phyloP scores from a whole-genome alignment of 2,329 filamentous ascomycete species.

The Apiospora sp. region DNA sequence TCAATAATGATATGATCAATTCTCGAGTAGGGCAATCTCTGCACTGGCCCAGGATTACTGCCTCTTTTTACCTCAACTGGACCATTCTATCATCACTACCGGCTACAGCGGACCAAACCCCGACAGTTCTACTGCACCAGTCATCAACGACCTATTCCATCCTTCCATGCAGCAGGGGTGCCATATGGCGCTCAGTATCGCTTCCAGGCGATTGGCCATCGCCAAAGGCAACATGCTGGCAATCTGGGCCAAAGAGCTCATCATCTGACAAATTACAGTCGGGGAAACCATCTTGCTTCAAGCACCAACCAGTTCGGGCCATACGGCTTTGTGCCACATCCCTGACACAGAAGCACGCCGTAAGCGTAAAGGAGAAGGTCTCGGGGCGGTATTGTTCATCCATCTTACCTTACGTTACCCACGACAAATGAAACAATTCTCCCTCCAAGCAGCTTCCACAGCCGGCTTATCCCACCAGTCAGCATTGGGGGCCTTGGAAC shows the following conservation, averaged over 20 bases:
- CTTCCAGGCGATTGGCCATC: not conserved
- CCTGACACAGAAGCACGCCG: not conserved
- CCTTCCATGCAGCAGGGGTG: not conserved
- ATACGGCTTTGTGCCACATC: constrained; percentile 17
- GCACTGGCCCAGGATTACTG: not conserved
- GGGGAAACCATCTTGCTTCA: not conserved
- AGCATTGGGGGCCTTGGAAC: constrained; percentile 4
- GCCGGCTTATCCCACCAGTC: not conserved
- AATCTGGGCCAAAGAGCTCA: not conserved
- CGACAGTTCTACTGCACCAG: not conserved
- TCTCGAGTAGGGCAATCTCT: not conserved
- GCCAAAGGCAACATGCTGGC: not conserved
- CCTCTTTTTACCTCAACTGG: not conserved
- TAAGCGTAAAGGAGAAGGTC: not conserved
- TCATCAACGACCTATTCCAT: not conserved
- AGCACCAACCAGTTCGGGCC: not conserved
- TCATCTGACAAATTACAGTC: constrained; percentile 9
- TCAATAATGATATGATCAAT: not conserved
- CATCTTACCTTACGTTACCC: constrained; percentile 12
- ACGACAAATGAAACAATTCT: not conserved
- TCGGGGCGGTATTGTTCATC: not conserved
- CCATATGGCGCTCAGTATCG: not conserved
- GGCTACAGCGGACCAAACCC: not conserved
- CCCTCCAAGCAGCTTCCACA: not conserved
- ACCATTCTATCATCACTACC: not conserved